These are phyloP conservation scores for Trametes villosa DNA, from an alignment of 768 basidiomycete genomes.

Conservation along the genomic window DNA sequence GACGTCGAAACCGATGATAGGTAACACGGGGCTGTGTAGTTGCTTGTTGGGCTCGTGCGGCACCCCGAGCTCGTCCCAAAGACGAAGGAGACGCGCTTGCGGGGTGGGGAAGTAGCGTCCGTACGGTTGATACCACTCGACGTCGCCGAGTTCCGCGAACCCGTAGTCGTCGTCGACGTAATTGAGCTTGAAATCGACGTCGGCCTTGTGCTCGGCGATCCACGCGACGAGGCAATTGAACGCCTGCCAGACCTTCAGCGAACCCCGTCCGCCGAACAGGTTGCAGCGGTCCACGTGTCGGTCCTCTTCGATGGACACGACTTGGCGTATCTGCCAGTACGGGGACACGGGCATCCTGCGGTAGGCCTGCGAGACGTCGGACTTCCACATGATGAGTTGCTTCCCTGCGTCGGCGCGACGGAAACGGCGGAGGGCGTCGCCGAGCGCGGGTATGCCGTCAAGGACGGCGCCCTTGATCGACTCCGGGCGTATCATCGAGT, in stretches of 20 bases:
- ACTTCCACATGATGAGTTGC: conserved; percentile 24
- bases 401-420: not conserved
- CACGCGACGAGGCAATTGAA: conserved; percentile 39
- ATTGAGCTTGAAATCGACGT: conserved; percentile 7
- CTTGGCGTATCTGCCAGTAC: conserved; percentile 40
- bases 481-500: too few relatives aligned
- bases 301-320: conserved; percentile 34
- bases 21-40: conserved; percentile 35
- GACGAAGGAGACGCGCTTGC: conserved; percentile 40
- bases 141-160: conserved; percentile 25
- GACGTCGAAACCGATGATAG: conserved; percentile 45
- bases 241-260: conserved; percentile 31
- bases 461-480: too few relatives aligned
- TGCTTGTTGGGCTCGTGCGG: conserved; percentile 47
- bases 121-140: conserved; percentile 39
- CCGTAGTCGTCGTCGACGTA: conserved; percentile 45
- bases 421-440: not conserved
- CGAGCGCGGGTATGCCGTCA: too few relatives aligned
- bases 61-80: conserved; percentile 46
- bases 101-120: conserved; percentile 30
- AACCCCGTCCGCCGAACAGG: conserved; percentile 37
- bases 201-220: conserved; percentile 35
- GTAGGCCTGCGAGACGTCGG: conserved; percentile 31
- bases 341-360: conserved; percentile 31
- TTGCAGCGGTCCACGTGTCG: conserved; percentile 38